Evolutionary conservation across 176 grass and related monocot genomes (phyloP).

Genomic region (Themeda triandra): DNA sequence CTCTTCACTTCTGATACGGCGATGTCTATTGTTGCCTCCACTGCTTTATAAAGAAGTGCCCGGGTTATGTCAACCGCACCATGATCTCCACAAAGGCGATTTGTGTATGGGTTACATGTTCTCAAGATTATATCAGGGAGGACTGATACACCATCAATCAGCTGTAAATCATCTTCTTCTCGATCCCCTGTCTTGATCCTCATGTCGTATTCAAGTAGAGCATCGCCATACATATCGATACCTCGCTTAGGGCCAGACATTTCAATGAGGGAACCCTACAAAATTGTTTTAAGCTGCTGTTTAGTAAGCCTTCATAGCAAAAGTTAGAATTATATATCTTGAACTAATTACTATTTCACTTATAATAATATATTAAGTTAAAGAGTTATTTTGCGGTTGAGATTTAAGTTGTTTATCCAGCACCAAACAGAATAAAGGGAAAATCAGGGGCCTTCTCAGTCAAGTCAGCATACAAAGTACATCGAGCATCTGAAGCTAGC

Average conservation of each 20-base stretch:
- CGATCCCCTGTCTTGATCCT: not conserved
- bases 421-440: too few species aligned
- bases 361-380: too few species aligned
- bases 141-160: too few species aligned
- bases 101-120: not conserved
- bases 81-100: not conserved
- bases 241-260: not conserved
- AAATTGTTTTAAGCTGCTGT: not conserved
- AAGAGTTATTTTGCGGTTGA: too few species aligned
- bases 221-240: not conserved
- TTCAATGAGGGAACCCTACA: not conserved
- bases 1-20: not conserved
- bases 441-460: too few species aligned
- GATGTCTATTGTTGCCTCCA: not conserved
- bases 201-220: not conserved
- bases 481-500: too few species aligned
- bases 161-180: not conserved
- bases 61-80: not conserved
- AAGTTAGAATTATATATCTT: not conserved
- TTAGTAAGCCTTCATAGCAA: not conserved
- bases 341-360: too few species aligned
- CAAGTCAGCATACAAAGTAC: too few species aligned
- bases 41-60: not conserved
- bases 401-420: too few species aligned
- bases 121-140: not conserved